phyloP scores from a whole-genome alignment of 352 stramenopile genomes.

The Globisporangium canariense region DNA sequence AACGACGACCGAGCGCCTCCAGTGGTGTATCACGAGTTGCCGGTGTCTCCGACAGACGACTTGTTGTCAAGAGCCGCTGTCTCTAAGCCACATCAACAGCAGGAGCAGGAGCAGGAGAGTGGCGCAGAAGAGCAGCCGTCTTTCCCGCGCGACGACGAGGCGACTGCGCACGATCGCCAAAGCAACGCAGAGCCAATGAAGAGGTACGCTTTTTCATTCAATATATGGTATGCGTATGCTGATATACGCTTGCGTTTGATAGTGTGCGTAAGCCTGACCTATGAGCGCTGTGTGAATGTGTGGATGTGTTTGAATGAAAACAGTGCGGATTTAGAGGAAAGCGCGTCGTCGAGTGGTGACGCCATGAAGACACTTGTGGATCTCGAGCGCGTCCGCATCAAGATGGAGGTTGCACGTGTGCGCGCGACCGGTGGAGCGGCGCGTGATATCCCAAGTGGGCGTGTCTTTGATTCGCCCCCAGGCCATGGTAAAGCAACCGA shows the following conservation, averaged over 20 bases:
- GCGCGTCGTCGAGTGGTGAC: not conserved
- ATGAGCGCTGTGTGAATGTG: not conserved
- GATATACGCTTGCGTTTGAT: not conserved
- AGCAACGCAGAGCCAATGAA: slow-evolving; percentile 1
- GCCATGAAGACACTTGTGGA: slow-evolving; percentile 19
- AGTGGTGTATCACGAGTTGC: not conserved
- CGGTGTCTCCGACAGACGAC: not conserved
- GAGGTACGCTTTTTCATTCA: not conserved
- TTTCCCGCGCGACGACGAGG: not conserved
- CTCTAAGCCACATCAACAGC: not conserved
- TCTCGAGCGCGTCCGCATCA: slow-evolving; percentile 34
- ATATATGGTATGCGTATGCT: not conserved
- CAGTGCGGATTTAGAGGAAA: not conserved
- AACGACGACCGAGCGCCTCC: not conserved
- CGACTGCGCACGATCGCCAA: not conserved
- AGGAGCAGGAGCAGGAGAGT: not conserved
- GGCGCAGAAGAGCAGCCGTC: not conserved
- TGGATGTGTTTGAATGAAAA: not conserved
- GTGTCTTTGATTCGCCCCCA: slow-evolving; percentile 49
- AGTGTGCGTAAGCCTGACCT: not conserved
- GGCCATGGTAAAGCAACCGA: slow-evolving; percentile 32
- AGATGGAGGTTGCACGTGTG: slow-evolving; percentile 36
- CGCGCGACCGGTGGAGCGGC: slow-evolving; percentile 23
- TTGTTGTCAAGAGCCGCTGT: not conserved
- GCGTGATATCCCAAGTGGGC: slow-evolving; percentile 40